Percentiles rank a stretch among this genome's conserved stretches.
Evolutionary conservation across 1,139 yeast species (phyloP).

Genomic region (Taphrina communis): DNA sequence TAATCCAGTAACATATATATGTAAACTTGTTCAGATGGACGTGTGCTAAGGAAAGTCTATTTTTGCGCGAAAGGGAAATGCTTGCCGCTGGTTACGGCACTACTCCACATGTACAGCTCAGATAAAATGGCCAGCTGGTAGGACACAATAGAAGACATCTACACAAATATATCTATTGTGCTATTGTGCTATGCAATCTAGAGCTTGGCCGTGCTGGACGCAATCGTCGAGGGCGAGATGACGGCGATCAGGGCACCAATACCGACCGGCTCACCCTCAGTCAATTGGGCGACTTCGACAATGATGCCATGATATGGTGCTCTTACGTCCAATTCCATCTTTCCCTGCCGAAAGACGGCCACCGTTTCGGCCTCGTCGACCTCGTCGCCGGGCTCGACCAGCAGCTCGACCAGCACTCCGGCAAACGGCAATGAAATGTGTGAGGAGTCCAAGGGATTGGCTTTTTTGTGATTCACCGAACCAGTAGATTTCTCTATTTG

Average conservation of each 20-base stretch:
- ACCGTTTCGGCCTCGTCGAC: constrained; percentile 79
- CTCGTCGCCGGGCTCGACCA: constrained; percentile 77
- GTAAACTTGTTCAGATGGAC: too few species aligned
- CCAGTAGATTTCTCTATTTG: constrained; percentile 63
- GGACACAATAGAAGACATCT: too few species aligned
- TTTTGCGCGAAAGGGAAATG: too few species aligned
- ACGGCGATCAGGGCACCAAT: constrained; percentile 88
- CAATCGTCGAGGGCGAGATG: neutral
- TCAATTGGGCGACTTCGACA: constrained; percentile 69
- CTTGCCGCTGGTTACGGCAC: too few species aligned
- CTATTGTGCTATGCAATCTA: neutral
- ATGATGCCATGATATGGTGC: constrained; percentile 80
- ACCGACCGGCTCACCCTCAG: constrained; percentile 93
- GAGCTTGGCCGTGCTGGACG: constrained; percentile 1
- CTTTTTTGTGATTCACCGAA: constrained; percentile 39
- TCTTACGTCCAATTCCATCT: constrained; percentile 89
- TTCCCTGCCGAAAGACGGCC: constrained; percentile 95
- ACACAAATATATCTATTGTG: too few species aligned
- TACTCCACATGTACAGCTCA: too few species aligned
- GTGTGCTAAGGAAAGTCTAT: too few species aligned
- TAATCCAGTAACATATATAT: too few species aligned
- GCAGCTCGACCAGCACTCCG: constrained; percentile 89
- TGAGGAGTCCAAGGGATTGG: constrained; percentile 45
- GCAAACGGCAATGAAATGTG: constrained; percentile 79
- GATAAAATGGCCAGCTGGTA: too few species aligned